Evolutionary conservation across 1,284 basidiomycete genomes (phyloP).

Genomic region (Tylopilus sp.): DNA sequence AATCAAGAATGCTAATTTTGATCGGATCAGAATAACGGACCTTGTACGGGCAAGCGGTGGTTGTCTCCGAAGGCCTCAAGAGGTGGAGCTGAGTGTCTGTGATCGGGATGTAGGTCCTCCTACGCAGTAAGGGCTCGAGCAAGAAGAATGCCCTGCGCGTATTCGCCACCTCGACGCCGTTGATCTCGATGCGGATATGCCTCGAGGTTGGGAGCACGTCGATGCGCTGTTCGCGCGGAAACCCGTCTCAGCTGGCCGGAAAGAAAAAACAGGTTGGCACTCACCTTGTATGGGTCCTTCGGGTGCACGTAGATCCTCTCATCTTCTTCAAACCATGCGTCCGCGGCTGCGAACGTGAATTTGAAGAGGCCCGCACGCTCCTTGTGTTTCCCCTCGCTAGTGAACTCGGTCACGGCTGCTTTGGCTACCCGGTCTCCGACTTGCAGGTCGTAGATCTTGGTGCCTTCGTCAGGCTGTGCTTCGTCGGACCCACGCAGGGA

Average conservation of each 20-base stretch:
- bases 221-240: conserved; percentile 42
- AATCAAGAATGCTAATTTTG: neutral
- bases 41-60: conserved; percentile 62
- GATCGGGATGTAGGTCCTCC: conserved; percentile 60
- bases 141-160: conserved; percentile 51
- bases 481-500: conserved; percentile 38
- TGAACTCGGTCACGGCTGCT: conserved; percentile 42
- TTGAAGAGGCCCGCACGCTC: conserved; percentile 48
- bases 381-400: conserved; percentile 23
- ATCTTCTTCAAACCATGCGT: conserved; percentile 68
- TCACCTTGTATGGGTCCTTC: conserved; percentile 66
- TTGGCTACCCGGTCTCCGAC: conserved; percentile 40
- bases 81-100: conserved; percentile 52
- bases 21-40: conserved; percentile 29
- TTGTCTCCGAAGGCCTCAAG: conserved; percentile 45
- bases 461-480: conserved; percentile 30
- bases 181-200: conserved; percentile 56
- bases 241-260: neutral
- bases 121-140: conserved; percentile 54
- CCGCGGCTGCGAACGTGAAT: conserved; percentile 48
- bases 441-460: conserved; percentile 44
- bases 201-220: conserved; percentile 59
- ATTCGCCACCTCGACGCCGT: conserved; percentile 60
- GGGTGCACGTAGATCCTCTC: conserved; percentile 58
- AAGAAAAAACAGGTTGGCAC: neutral